Evolutionary conservation across 108 stramenopile species (phyloP), one percentile per base, ranked within the genome.

Genomic region (Fragilaria crotonensis): DNA sequence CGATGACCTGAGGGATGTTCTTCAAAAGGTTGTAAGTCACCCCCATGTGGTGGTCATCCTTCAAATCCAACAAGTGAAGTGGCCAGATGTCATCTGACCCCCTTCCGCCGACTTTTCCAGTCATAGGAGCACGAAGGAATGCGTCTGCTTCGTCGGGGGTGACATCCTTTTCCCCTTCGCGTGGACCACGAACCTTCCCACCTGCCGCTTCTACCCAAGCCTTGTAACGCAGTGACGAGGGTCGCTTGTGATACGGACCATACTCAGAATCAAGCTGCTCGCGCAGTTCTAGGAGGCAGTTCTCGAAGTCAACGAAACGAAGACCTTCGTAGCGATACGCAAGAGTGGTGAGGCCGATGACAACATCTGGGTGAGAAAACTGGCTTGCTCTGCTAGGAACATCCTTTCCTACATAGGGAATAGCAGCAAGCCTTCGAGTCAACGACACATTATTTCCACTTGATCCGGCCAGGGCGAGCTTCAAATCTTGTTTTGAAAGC

Each of bases 351-450:
- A 99, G 66, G 1, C 99, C 97, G 54, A 98, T 97, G 19, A 98
- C 94, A 62, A 99, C 88, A 64, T 99, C 99, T 9, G 99, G 97
- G 46, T 98, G 97, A 17, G 95, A 89, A 66, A 99, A 99, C 64
- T 99, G 97, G 59, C 93, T 95, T 11, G 97, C 96, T 29, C 96
- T 62, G 54, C 86, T 89, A 0, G 99, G 99, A 33, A 98, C 96
- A 66, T 99, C 97, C 65, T 98, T 98, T 33, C 96, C 99, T 27
- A 99, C 89, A 59, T 98, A 99, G 2, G 99, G 99, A 30, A 99
- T 86, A 4, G 99, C 97, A 23, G 96, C 77, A 25, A 99, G 80
- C 52, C 90, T 79, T 53, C 99, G 80, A 7, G 90, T 77, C 44
- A 89, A 76, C 2, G 97, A 95, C 62, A 97, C 89, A 59, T 84